phyloP scores from a whole-genome alignment of 1,284 basidiomycete genomes.

The Sporisorium reilianum region DNA sequence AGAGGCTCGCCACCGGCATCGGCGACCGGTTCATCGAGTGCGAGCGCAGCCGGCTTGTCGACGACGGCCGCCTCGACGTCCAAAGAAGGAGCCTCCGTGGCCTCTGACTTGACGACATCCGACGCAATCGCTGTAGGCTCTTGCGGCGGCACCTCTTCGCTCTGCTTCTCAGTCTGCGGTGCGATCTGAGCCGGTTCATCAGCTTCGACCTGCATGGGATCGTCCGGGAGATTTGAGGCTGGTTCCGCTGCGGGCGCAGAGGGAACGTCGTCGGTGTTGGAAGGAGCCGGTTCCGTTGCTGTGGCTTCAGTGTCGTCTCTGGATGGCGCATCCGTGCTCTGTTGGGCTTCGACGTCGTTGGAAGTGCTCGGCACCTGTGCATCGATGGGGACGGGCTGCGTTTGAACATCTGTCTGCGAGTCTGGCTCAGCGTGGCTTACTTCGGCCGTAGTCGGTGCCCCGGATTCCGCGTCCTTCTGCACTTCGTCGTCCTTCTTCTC shows the following conservation, averaged over 20 bases:
- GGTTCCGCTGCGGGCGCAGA: background rate
- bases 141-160: background rate
- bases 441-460: background rate
- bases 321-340: background rate
- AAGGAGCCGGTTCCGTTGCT: background rate
- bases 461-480: background rate
- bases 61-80: background rate
- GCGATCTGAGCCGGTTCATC: background rate
- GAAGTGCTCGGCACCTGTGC: background rate
- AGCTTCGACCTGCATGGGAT: constrained; percentile 2
- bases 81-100: background rate
- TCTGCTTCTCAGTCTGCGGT: background rate
- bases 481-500: background rate
- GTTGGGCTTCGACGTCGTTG: background rate
- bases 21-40: background rate
- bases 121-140: background rate
- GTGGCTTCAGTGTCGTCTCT: background rate
- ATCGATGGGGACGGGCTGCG: background rate
- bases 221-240: background rate
- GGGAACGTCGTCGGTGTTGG: background rate
- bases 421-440: background rate
- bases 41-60: background rate
- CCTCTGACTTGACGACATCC: background rate
- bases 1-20: background rate
- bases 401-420: background rate